Base-by-base conservation (phyloP, 176 grass and related monocot genomes). In the Luzula sylvatica region DNA sequence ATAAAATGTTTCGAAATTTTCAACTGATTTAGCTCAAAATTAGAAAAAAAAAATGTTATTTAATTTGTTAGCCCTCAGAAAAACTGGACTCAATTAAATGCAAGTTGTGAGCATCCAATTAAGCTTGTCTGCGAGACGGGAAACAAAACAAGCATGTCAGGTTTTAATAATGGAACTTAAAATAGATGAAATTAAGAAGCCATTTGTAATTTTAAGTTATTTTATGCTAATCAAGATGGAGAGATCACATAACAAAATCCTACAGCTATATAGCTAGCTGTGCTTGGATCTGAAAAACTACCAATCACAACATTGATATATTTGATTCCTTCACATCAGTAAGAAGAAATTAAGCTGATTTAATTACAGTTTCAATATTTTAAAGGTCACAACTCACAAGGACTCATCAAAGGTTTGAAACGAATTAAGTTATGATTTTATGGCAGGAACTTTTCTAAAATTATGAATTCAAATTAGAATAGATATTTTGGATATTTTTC, bases 81-180 rank as follows among this genome's bases (percentile, higher is more conserved):
- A n/a, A 42, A 42, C 1, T 7, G 56, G 35, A 62, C 23, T 46
- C 19, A n/a, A n/a, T n/a, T n/a, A 18, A 23, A 48, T 29, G 42
- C 42, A 48, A 63, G 15, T 63, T 61, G 58, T 38, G 40, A 16
- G 58, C 13, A 61, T 61, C 58, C 23, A 26, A 35, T 35, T 35
- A 35, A 61, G 26, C 20, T n/a, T 61, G 41, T 11, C 20, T 26
- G 38, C 9, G 23, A 12, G 14, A 28, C 40, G 14, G 58, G 58
- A 61, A 61, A 61, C 58, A 61, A 26, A 15, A 11, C 22, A 61
- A 23, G 38, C 19, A 42, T 46, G 40, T 61, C 39, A 46, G 40
- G 21, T 46, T 15, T 27, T 18, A 61, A 14, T 46, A 61, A 14
- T 46, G 14, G 12, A 46, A 15, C 1, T 61, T 35, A 7, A 35